phyloP scores from a whole-genome alignment of 805 yeast genomes.

The Pichia scutulata region DNA sequence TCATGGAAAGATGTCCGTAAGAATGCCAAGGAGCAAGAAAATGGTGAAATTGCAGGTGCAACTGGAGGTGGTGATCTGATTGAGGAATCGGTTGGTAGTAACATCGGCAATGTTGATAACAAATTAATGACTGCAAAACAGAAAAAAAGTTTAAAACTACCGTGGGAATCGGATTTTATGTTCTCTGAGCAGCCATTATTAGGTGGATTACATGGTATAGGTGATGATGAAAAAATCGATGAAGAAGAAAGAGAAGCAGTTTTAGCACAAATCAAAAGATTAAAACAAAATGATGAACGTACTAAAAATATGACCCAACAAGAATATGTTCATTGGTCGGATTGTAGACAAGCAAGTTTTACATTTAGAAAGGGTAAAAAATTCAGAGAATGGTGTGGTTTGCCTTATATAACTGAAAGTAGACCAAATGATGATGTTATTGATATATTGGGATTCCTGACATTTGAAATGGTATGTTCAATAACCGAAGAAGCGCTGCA shows the following conservation, averaged over 20 bases:
- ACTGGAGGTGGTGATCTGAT: slow-evolving; percentile 27
- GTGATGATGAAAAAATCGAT: slow-evolving; percentile 50
- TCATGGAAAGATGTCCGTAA: slow-evolving; percentile 98
- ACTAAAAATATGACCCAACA: slow-evolving; percentile 91
- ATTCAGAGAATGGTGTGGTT: slow-evolving; percentile 94
- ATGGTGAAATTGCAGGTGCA: slow-evolving; percentile 33
- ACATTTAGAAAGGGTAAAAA: slow-evolving; percentile 92
- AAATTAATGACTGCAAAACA: slow-evolving; percentile 41
- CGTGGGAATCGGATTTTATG: slow-evolving; percentile 95
- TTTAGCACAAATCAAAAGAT: slow-evolving; percentile 75
- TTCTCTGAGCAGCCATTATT: slow-evolving; percentile 84
- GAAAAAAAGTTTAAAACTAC: slow-evolving; percentile 74
- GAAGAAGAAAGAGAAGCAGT: slow-evolving; percentile 90
- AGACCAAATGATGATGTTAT: slow-evolving; percentile 94
- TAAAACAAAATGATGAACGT: slow-evolving; percentile 90
- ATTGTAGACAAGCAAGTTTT: slow-evolving; percentile 94
- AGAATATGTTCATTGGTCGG: slow-evolving; percentile 98
- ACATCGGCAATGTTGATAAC: slow-evolving; percentile 30
- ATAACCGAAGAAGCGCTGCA: slow-evolving; percentile 86
- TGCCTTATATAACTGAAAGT: slow-evolving; percentile 73
- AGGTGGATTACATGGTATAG: slow-evolving; percentile 33
- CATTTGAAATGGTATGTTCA: slow-evolving; percentile 94
- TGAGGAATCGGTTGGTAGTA: slow-evolving; percentile 27
- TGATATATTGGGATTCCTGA: slow-evolving; percentile 88
- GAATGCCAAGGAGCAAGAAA: slow-evolving; percentile 53